Conservation (phyloP, 2,329 filamentous ascomycete genomes). For the Fusarium sp. region DNA sequence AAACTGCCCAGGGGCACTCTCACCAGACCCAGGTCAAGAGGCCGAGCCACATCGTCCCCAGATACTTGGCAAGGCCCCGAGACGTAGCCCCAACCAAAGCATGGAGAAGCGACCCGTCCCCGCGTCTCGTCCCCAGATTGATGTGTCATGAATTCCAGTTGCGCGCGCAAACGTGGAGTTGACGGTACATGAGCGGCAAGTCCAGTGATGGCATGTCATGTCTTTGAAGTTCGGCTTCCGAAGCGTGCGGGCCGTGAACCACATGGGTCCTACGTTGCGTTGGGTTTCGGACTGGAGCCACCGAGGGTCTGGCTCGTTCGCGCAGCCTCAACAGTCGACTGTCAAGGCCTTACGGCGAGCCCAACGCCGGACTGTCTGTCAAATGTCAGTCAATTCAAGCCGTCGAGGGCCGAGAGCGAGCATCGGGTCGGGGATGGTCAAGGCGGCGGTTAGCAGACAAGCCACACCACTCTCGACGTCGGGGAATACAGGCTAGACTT, state of each 20-base stretch:
- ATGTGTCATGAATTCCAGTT: conserved; percentile 37
- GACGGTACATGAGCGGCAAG: conserved; percentile 13
- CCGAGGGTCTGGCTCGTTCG: conserved; percentile 24
- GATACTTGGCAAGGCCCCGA: conserved; percentile 35
- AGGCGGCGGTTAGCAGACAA: conserved; percentile 20
- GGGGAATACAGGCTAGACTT: conserved; percentile 14
- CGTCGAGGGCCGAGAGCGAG: conserved; percentile 20
- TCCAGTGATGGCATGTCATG: conserved; percentile 9
- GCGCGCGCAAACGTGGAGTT: conserved; percentile 20
- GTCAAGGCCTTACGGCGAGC: conserved; percentile 13
- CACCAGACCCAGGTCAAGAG: conserved; percentile 28
- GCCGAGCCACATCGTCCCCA: conserved; percentile 38
- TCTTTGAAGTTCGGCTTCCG: conserved; percentile 20
- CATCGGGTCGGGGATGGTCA: not conserved
- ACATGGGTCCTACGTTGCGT: not conserved
- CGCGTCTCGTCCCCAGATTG: conserved; percentile 29
- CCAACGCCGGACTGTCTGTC: not conserved
- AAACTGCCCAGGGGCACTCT: conserved; percentile 25
- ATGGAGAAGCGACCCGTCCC: conserved; percentile 32
- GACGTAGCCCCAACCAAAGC: conserved; percentile 19
- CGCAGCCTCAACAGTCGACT: conserved; percentile 25
- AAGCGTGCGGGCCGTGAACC: conserved; percentile 6
- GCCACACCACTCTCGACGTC: conserved; percentile 30
- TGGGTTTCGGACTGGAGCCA: conserved; percentile 24
- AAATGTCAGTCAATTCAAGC: conserved; percentile 5